These are phyloP conservation scores for Aspergillus arachidicola DNA, from an alignment of 2,329 filamentous ascomycete genomes.

Conservation along the genomic window DNA sequence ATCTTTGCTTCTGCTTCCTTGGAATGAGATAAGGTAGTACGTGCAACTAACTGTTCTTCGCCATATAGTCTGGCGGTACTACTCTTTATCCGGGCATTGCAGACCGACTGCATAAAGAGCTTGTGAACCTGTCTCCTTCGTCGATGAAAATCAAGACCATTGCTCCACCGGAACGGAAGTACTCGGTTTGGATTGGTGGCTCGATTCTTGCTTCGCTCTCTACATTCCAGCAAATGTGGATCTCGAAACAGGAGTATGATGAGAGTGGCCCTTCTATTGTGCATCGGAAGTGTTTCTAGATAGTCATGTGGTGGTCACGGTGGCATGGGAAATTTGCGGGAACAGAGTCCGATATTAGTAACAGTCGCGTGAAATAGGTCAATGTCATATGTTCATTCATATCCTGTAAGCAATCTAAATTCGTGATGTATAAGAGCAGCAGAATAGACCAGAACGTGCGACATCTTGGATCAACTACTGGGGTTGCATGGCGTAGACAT, in stretches of 20 bases:
- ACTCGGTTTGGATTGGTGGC: conserved; percentile 99
- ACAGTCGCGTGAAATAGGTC: not conserved
- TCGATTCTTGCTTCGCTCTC: conserved; percentile 99
- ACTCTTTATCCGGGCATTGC: conserved; percentile 99
- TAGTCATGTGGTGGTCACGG: too few species aligned
- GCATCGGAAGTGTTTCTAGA: conserved; percentile 99
- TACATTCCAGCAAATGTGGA: conserved; percentile 99
- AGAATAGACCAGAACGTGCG: not conserved
- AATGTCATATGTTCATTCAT: not conserved
- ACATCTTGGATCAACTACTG: not conserved
- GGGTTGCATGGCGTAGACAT: not conserved
- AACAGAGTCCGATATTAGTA: not conserved
- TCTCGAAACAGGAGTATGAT: conserved; percentile 99
- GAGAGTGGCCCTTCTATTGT: conserved; percentile 99
- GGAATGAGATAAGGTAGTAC: accelerated
- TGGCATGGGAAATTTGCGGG: not conserved
- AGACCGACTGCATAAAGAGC: conserved; percentile 99
- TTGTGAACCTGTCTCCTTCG: conserved; percentile 96
- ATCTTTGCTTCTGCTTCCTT: not conserved
- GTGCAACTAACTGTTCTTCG: accelerated
- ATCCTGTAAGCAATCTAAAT: accelerated
- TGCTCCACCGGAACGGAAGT: conserved; percentile 99
- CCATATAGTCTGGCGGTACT: conserved; percentile 89
- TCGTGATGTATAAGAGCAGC: not conserved
- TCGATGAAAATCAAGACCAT: conserved; percentile 99